These are phyloP conservation scores for Immersiporthe knoxdaviesiana DNA, from an alignment of 2,329 filamentous ascomycete species.

Conservation along the genomic window DNA sequence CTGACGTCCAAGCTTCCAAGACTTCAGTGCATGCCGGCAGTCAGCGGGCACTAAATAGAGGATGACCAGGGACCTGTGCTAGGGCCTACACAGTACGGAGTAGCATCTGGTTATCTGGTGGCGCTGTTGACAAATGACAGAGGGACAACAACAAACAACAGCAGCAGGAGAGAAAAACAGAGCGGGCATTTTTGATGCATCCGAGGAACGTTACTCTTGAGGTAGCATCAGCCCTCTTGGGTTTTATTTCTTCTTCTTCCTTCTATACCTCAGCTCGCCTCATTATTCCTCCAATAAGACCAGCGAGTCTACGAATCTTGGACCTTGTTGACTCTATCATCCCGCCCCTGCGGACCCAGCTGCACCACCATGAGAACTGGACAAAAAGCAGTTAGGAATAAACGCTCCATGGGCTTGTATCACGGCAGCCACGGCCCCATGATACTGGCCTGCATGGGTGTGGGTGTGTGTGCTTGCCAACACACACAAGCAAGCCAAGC, in stretches of 20 bases:
- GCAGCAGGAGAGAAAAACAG: background rate
- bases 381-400: background rate
- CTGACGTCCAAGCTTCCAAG: background rate
- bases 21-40: conserved; percentile 2
- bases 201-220: conserved; percentile 1
- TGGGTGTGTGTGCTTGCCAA: background rate
- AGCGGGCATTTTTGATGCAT: background rate
- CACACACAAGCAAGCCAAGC: background rate
- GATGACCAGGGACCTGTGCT: background rate
- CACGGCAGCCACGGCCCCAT: conserved; percentile 7
- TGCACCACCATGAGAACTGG: background rate
- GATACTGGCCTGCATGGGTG: background rate
- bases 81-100: too few relatives aligned
- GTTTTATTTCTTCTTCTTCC: background rate
- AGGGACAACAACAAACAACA: background rate
- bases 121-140: too few relatives aligned
- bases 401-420: background rate
- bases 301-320: background rate
- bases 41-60: background rate
- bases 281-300: conserved; percentile 13
- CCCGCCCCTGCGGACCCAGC: background rate
- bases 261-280: conserved; percentile 8
- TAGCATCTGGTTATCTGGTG: background rate
- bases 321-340: background rate
- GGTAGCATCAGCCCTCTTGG: background rate